A percentile compares a stretch with the other conserved stretches of the same genome.
Conservation (phyloP, 1,139 yeast genomes). For the Scheffersomyces lignicola region DNA sequence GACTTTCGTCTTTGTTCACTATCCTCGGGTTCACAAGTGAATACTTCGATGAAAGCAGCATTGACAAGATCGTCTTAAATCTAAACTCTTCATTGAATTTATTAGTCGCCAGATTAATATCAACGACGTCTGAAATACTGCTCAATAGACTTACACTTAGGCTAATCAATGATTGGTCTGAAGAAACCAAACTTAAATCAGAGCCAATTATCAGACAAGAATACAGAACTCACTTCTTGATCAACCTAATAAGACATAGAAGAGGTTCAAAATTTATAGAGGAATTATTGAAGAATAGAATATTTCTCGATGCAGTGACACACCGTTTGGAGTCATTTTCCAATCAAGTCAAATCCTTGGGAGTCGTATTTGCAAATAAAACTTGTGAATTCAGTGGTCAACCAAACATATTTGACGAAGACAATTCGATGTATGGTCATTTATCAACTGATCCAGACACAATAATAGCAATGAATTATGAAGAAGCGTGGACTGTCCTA, state of each 20-base stretch:
- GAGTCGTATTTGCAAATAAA: constrained; percentile 47
- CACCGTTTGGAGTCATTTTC: constrained; percentile 47
- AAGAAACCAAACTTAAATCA: constrained; percentile 21
- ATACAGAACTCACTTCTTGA: constrained; percentile 32
- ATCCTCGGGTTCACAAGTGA: constrained; percentile 13
- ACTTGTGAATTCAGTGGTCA: constrained; percentile 35
- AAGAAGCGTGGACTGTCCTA: constrained; percentile 18
- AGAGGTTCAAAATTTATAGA: constrained; percentile 15
- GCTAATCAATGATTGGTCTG: constrained; percentile 33
- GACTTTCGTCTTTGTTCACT: constrained; percentile 8
- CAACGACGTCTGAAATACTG: constrained; percentile 7
- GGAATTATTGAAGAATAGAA: constrained; percentile 22
- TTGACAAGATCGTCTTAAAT: constrained; percentile 9
- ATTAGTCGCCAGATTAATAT: constrained; percentile 10
- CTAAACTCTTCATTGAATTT: constrained; percentile 9
- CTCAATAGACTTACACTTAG: constrained; percentile 11
- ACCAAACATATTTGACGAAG: constrained; percentile 31
- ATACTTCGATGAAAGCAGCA: constrained; percentile 16
- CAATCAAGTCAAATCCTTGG: constrained; percentile 40
- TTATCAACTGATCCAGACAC: constrained; percentile 6
- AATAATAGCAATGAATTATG: constrained; percentile 4
- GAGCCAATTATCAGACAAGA: constrained; percentile 39
- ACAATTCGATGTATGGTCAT: constrained; percentile 7
- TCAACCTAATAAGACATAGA: constrained; percentile 25
- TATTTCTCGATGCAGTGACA: constrained; percentile 44